These are phyloP conservation scores for Centella asiatica DNA, from an alignment of 129 eudicot species.

Conservation along the genomic window DNA sequence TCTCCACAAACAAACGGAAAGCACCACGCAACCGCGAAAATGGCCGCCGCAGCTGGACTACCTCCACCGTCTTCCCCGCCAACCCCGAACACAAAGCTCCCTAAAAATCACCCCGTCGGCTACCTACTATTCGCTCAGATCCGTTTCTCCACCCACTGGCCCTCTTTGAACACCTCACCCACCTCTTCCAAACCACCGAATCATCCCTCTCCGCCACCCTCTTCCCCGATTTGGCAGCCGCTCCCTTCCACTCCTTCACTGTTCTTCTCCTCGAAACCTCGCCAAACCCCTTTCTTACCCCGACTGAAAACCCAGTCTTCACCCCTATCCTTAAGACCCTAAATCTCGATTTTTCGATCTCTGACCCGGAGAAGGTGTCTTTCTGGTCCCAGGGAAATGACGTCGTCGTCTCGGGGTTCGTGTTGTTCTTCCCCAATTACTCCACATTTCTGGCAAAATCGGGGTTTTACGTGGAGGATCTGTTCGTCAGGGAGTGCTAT, in stretches of 20 bases:
- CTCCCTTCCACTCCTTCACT: conserved; percentile 63
- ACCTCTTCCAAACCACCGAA: conserved; percentile 64
- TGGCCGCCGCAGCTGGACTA: conserved; percentile 65
- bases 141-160: conserved; percentile 74
- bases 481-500: conserved; percentile 82
- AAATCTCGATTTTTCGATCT: conserved; percentile 33
- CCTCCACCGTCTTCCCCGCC: conserved; percentile 39
- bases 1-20: too few species aligned
- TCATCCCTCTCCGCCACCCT: conserved; percentile 65
- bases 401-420: conserved; percentile 53
- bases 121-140: conserved; percentile 59
- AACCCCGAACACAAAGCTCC: conserved; percentile 27
- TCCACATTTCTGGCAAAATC: conserved; percentile 69
- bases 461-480: conserved; percentile 72
- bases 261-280: conserved; percentile 70
- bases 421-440: conserved; percentile 68
- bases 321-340: conserved; percentile 46
- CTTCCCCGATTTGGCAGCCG: conserved; percentile 23
- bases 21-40: too few species aligned
- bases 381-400: conserved; percentile 14
- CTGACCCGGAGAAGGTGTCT: conserved; percentile 35
- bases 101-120: too few species aligned
- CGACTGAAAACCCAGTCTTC: conserved; percentile 25
- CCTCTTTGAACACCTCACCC: conserved; percentile 51
- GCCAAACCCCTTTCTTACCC: conserved; percentile 36